Percentiles rank a stretch among this genome's conserved stretches.
phyloP scores from a whole-genome alignment of 2,329 filamentous ascomycete genomes.

The Moelleriella libera region DNA sequence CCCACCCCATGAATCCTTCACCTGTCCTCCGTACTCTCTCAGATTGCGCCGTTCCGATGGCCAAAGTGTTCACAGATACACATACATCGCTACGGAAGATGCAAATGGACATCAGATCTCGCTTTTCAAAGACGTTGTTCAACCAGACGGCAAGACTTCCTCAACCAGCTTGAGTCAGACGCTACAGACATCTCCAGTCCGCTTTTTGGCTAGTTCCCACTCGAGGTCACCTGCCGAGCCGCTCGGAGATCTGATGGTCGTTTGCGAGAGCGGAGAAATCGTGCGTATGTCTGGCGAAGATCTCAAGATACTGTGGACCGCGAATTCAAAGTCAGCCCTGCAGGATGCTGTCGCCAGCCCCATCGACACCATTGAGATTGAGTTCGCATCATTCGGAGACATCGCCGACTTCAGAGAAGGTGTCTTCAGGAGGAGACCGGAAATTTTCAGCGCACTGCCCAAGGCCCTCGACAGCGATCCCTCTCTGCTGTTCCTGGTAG shows the following conservation, averaged over 20 bases:
- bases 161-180: conserved; percentile 32
- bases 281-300: conserved; percentile 44
- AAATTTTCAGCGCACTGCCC: conserved; percentile 36
- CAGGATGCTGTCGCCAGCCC: conserved; percentile 18
- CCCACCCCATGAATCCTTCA: conserved; percentile 49
- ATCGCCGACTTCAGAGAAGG: conserved; percentile 36
- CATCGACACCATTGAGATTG: conserved; percentile 27
- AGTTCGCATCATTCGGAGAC: conserved; percentile 31
- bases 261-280: conserved; percentile 47
- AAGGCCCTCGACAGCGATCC: conserved; percentile 30
- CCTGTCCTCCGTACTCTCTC: conserved; percentile 46
- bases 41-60: conserved; percentile 33
- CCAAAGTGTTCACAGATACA: conserved; percentile 40
- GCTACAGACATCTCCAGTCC: conserved; percentile 22
- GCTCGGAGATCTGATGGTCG: conserved; percentile 31
- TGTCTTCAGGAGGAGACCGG: conserved; percentile 38
- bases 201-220: conserved; percentile 19
- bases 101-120: conserved; percentile 35
- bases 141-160: conserved; percentile 34
- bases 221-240: conserved; percentile 10
- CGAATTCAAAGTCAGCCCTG: conserved; percentile 17
- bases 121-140: conserved; percentile 43
- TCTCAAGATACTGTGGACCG: conserved; percentile 19
- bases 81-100: conserved; percentile 43
- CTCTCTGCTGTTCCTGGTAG: conserved; percentile 41